These are phyloP conservation scores for Cystobasidium onofrii DNA, from an alignment of 768 basidiomycete species.

Conservation along the genomic window DNA sequence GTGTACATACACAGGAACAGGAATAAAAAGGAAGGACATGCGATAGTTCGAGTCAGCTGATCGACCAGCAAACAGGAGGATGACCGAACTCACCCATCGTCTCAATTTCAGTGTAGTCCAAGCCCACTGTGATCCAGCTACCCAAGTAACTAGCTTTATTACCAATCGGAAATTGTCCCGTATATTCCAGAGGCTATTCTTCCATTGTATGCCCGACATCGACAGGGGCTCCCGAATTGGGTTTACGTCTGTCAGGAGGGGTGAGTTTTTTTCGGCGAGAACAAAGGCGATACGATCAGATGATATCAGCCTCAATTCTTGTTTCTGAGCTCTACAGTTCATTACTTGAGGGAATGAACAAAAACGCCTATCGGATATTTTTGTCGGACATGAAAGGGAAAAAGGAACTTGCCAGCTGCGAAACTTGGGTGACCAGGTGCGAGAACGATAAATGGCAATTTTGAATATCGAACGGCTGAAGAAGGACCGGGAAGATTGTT, in stretches of 20 bases:
- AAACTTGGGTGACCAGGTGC: conserved; percentile 26
- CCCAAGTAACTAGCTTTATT: conserved; percentile 1
- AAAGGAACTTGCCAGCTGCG: neutral
- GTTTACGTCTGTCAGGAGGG: neutral
- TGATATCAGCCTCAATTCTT: neutral
- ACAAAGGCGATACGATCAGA: no score
- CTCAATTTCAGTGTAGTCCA: conserved; percentile 3
- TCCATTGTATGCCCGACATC: conserved; percentile 18
- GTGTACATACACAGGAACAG: no score
- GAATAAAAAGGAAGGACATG: no score
- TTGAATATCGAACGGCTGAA: conserved; percentile 3
- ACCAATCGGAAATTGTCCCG: neutral
- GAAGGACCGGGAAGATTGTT: neutral
- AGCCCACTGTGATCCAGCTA: neutral
- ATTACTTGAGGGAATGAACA: no score
- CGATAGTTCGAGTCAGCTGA: no score
- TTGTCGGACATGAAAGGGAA: no score
- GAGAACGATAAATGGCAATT: conserved; percentile 1
- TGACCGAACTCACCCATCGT: neutral
- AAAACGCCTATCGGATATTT: no score
- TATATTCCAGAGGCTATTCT: neutral
- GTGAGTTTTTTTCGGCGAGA: no score
- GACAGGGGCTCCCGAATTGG: conserved; percentile 3
- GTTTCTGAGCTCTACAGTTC: no score
- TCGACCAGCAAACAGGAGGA: neutral